These are phyloP conservation scores for Pseudogymnoascus sp. DNA, from an alignment of 2,329 filamentous ascomycete species.

Conservation along the genomic window DNA sequence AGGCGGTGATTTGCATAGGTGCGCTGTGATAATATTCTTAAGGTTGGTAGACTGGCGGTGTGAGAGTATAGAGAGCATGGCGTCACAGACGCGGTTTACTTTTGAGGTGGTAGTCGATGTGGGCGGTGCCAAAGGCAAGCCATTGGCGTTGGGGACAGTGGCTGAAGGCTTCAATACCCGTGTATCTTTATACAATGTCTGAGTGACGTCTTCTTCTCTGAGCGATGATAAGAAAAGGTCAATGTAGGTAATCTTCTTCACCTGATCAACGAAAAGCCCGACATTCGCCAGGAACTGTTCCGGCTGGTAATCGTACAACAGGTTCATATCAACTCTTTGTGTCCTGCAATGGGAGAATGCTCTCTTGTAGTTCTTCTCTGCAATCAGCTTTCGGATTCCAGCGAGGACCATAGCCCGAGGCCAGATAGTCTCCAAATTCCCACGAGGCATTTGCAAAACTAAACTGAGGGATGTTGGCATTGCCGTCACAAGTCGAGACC, in stretches of 20 bases:
- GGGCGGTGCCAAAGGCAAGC: conserved; percentile 20
- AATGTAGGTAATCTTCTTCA: conserved; percentile 72
- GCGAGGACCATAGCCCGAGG: conserved; percentile 87
- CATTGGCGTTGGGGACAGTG: conserved; percentile 19
- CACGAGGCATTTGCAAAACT: conserved; percentile 88
- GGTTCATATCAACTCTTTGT: conserved; percentile 96
- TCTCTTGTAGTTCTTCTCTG: conserved; percentile 68
- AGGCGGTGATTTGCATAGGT: conserved; percentile 87
- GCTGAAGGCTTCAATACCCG: conserved; percentile 35
- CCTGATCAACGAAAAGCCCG: conserved; percentile 69
- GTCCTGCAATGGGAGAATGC: conserved; percentile 85
- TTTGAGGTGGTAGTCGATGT: conserved; percentile 41
- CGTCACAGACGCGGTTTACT: conserved; percentile 81
- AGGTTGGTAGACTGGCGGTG: conserved; percentile 55
- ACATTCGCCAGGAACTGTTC: conserved; percentile 74
- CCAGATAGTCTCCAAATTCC: conserved; percentile 91
- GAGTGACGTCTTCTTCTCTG: conserved; percentile 82
- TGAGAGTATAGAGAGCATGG: conserved; percentile 62
- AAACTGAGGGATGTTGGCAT: conserved; percentile 82
- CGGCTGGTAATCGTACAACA: conserved; percentile 88
- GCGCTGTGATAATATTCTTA: conserved; percentile 88
- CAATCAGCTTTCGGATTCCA: conserved; percentile 74
- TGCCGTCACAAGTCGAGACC: conserved; percentile 76
- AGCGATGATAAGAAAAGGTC: conserved; percentile 87
- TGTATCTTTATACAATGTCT: conserved; percentile 90